Conservation (phyloP, 2,329 filamentous ascomycete genomes). For the Lojkania enalia region DNA sequence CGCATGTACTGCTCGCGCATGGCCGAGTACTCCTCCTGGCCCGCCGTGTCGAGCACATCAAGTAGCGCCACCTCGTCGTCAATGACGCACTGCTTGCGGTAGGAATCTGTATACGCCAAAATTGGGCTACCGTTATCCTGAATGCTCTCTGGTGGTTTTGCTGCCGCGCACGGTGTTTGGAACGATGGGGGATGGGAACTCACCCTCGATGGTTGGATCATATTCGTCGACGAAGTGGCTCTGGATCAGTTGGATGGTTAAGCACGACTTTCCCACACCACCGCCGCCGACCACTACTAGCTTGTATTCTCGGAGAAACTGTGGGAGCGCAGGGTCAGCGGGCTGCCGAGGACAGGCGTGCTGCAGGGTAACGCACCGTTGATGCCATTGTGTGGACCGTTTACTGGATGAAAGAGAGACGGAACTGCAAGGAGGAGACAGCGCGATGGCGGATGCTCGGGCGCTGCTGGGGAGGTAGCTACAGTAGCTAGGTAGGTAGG, state of each 20-base stretch:
- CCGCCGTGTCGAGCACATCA: constrained; percentile 96
- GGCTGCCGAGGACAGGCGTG: constrained; percentile 6
- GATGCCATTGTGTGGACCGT: constrained; percentile 39
- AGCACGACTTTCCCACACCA: constrained; percentile 97
- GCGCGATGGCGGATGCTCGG: constrained; percentile 6
- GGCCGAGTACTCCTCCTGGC: constrained; percentile 98
- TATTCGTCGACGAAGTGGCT: constrained; percentile 99
- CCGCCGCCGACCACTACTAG: constrained; percentile 92
- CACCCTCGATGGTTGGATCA: constrained; percentile 98
- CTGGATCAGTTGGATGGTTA: constrained; percentile 82
- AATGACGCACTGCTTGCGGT: constrained; percentile 99
- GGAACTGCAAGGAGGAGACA: too few relatives aligned
- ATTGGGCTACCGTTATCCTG: too few relatives aligned
- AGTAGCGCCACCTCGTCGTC: constrained; percentile 97
- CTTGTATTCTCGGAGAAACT: constrained; percentile 60
- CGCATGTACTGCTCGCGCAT: constrained; percentile 99
- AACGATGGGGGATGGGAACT: constrained; percentile 26
- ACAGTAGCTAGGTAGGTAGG: constrained; percentile 7
- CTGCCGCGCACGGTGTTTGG: neutral
- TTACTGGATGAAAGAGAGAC: neutral
- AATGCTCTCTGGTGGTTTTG: too few relatives aligned
- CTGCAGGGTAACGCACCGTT: constrained; percentile 34
- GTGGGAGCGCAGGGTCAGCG: constrained; percentile 30
- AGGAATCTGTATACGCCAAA: constrained; percentile 77
- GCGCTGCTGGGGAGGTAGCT: constrained; percentile 1